Conservation (phyloP, 495 filamentous ascomycete genomes). For the Xylaria sp. region DNA sequence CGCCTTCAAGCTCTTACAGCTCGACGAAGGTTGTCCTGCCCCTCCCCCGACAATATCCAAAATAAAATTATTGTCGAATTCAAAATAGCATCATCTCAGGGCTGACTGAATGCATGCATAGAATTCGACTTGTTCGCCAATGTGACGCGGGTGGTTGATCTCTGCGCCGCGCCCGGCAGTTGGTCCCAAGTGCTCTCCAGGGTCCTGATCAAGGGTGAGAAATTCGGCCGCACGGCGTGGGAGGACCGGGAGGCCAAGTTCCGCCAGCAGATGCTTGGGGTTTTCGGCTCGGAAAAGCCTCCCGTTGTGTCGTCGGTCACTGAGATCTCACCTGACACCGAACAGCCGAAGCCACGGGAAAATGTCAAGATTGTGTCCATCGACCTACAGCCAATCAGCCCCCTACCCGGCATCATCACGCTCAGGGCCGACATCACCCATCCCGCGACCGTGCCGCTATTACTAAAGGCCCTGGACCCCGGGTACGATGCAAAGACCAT, state of each 20-base stretch:
- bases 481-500: slow-evolving; percentile 65
- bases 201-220: slow-evolving; percentile 89
- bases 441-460: slow-evolving; percentile 88
- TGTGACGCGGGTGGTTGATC: slow-evolving; percentile 92
- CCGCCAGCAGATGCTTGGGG: slow-evolving; percentile 60
- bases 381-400: slow-evolving; percentile 94
- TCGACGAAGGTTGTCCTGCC: slow-evolving; percentile 70
- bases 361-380: slow-evolving; percentile 94
- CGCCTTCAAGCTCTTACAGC: slow-evolving; percentile 95
- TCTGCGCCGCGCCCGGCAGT: slow-evolving; percentile 94
- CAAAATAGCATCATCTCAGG: slow-evolving; percentile 3
- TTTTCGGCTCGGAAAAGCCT: slow-evolving; percentile 41
- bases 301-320: slow-evolving; percentile 37
- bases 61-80: neutral
- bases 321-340: slow-evolving; percentile 13
- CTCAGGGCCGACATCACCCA: slow-evolving; percentile 96
- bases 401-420: slow-evolving; percentile 87
- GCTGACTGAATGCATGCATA: slow-evolving; percentile 39
- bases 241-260: slow-evolving; percentile 75
- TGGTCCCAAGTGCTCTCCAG: slow-evolving; percentile 97
- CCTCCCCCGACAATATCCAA: neutral
- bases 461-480: slow-evolving; percentile 83
- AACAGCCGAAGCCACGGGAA: slow-evolving; percentile 61
- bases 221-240: slow-evolving; percentile 84
- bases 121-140: slow-evolving; percentile 90